These are phyloP conservation scores for Nitzschia inconspicua DNA, from an alignment of 108 stramenopile genomes.

Conservation along the genomic window DNA sequence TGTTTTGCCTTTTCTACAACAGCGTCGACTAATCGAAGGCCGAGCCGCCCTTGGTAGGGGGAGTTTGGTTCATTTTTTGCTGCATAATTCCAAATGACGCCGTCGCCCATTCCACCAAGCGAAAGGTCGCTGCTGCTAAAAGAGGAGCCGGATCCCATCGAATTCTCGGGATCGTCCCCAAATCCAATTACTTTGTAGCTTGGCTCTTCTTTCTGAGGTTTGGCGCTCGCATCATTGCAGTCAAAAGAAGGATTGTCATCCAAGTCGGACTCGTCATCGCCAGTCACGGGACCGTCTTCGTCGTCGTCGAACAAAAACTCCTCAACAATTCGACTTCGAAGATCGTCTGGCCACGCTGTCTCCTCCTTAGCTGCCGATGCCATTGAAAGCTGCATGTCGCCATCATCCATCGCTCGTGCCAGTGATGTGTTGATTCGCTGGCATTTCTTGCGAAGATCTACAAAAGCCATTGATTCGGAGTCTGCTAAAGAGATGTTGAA, in stretches of 20 bases:
- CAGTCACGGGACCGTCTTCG: constrained; percentile 32
- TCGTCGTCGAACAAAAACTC: constrained; percentile 81
- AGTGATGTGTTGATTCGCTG: constrained; percentile 60
- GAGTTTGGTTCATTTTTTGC: constrained; percentile 40
- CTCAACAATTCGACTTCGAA: constrained; percentile 66
- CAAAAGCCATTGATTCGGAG: constrained; percentile 29
- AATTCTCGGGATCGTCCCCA: constrained; percentile 24
- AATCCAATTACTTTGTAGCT: constrained; percentile 8
- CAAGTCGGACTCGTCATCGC: constrained; percentile 9
- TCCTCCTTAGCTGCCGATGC: constrained; percentile 66
- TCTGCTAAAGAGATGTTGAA: constrained; percentile 40
- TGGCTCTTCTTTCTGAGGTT: background rate
- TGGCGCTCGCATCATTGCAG: background rate
- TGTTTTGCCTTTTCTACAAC: constrained; percentile 59
- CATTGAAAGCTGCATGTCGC: constrained; percentile 60
- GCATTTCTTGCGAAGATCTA: constrained; percentile 43
- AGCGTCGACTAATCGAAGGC: constrained; percentile 72
- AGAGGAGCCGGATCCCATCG: constrained; percentile 50
- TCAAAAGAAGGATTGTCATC: background rate
- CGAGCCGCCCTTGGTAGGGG: constrained; percentile 65
- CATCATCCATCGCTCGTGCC: constrained; percentile 69
- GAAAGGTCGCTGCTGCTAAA: constrained; percentile 68
- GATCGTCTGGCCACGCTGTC: constrained; percentile 53
- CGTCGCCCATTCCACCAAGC: constrained; percentile 66
- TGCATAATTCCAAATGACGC: constrained; percentile 68